Conservation (phyloP, 1,284 basidiomycete species). For the Lignosus rhinocerotis region DNA sequence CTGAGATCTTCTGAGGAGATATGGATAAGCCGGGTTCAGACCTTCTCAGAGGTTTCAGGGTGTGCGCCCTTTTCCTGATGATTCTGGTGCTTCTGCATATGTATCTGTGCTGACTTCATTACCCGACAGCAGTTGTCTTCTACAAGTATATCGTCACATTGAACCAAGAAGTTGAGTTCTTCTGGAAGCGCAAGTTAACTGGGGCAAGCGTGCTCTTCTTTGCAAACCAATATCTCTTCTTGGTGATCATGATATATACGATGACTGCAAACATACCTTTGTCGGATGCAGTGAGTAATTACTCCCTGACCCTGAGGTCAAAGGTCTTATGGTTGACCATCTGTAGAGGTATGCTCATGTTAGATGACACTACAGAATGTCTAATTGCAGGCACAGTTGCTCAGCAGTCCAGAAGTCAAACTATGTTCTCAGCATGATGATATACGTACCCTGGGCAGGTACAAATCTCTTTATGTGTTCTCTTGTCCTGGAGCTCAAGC, state of each 20-base stretch:
- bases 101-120: background rate
- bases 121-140: background rate
- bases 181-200: background rate
- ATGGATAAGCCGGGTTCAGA: too few relatives aligned
- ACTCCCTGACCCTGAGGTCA: too few relatives aligned
- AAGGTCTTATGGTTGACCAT: too few relatives aligned
- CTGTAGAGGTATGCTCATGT: too few relatives aligned
- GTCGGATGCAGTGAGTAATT: background rate
- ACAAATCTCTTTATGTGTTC: background rate
- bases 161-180: background rate
- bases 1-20: too few relatives aligned
- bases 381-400: background rate
- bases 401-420: background rate
- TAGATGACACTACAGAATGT: background rate
- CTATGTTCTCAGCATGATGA: background rate
- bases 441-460: background rate
- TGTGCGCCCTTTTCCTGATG: too few relatives aligned
- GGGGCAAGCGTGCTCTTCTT: background rate
- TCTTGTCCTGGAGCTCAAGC: background rate
- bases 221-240: background rate
- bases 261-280: background rate
- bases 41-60: too few relatives aligned
- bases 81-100: background rate
- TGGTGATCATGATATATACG: background rate
- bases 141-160: slow-evolving; percentile 2